Evolutionary conservation across 352 stramenopile species (phyloP).

Genomic region (Globisporangium splendens): DNA sequence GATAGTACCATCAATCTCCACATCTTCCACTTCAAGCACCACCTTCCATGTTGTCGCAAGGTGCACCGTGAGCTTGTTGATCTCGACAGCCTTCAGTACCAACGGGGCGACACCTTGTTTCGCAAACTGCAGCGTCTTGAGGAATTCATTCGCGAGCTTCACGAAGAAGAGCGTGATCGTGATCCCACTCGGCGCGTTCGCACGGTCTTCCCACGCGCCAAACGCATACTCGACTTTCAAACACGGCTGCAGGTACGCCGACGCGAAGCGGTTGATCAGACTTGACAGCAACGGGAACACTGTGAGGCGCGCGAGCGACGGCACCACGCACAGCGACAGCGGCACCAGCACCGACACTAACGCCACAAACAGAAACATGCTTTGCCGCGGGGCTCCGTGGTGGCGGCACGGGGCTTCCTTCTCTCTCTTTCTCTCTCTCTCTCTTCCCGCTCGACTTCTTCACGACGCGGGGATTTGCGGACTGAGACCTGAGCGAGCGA

Average conservation of each 20-base stretch:
- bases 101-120: slow-evolving; percentile 54
- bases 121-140: slow-evolving; percentile 51
- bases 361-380: slow-evolving; percentile 42
- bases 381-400: slow-evolving; percentile 3
- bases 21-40: slow-evolving; percentile 45
- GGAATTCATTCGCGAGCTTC: slow-evolving; percentile 43
- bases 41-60: slow-evolving; percentile 51
- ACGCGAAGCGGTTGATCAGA: slow-evolving; percentile 51
- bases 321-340: slow-evolving; percentile 62
- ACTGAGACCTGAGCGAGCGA: not conserved
- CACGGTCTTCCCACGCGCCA: slow-evolving; percentile 34
- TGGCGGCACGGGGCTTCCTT: not conserved
- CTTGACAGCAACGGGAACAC: slow-evolving; percentile 55
- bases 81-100: slow-evolving; percentile 28
- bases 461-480: not conserved
- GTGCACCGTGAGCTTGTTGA: slow-evolving; percentile 46
- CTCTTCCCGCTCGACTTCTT: slow-evolving; percentile 7
- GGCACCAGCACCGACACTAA: slow-evolving; percentile 52
- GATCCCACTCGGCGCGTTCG: slow-evolving; percentile 33
- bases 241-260: slow-evolving; percentile 49
- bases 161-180: slow-evolving; percentile 55
- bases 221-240: slow-evolving; percentile 48
- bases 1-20: slow-evolving; percentile 36
- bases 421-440: slow-evolving; percentile 7
- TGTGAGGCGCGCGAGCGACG: slow-evolving; percentile 45